phyloP scores from a whole-genome alignment of 106 monocot genomes.

The Dioscorea zingiberensis region DNA sequence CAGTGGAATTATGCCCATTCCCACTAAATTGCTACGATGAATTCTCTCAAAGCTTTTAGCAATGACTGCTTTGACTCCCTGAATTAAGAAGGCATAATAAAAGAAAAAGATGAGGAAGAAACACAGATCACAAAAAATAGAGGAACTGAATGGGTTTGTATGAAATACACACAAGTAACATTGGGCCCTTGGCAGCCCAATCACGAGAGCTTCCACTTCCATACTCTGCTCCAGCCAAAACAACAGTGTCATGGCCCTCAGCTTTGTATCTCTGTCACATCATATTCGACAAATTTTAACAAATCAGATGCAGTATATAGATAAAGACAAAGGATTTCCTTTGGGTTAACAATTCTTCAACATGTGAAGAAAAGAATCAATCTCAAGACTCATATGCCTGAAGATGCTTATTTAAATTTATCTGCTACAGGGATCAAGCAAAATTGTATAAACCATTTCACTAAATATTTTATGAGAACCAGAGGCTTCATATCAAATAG shows the following conservation, averaged over 20 bases:
- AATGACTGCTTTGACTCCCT: slow-evolving; percentile 92
- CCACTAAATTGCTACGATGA: slow-evolving; percentile 81
- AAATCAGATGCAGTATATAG: no score
- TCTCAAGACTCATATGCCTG: no score
- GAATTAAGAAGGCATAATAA: not conserved
- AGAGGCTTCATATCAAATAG: no score
- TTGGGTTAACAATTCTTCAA: no score
- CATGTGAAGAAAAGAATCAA: no score
- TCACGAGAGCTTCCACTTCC: slow-evolving; percentile 77
- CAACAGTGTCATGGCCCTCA: slow-evolving; percentile 49
- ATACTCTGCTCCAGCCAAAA: slow-evolving; percentile 73
- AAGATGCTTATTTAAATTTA: no score
- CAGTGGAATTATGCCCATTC: slow-evolving; percentile 85
- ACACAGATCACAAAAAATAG: not conserved
- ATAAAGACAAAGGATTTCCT: no score
- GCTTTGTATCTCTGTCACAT: slow-evolving; percentile 59
- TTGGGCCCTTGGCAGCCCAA: slow-evolving; percentile 80
- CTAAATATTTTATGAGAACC: no score
- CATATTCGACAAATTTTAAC: no score
- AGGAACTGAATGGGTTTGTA: not conserved
- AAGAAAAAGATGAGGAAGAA: not conserved
- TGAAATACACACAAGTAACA: slow-evolving; percentile 41
- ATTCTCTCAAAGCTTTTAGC: slow-evolving; percentile 97
- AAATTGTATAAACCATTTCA: no score
- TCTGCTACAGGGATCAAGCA: no score